Base-by-base conservation (phyloP, 1,139 yeast species). In the Taphrina communis region DNA sequence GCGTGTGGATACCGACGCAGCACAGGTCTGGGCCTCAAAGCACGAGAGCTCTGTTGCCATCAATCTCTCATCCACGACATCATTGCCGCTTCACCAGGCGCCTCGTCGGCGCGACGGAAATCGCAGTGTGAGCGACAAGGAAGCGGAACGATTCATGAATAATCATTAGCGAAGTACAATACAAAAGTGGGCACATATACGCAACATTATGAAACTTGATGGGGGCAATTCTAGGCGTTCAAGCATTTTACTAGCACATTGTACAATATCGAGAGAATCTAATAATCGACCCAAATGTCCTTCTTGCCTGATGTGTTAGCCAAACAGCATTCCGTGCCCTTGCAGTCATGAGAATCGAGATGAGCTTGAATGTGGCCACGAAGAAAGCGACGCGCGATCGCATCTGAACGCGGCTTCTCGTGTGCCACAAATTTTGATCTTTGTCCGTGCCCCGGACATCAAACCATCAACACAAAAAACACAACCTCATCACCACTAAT, bases 1-100 rank as follows among this genome's bases (percentile, higher is more conserved):
- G 17, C 42, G 67, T 7, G 67, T 63, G 12, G 67, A 63, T 19
- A 46, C 61, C 4, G 67, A 63, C 21, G 59, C 67, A 3, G 61
- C 53, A 7, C 67, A 63, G 48, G 53, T 55, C 11, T 56, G 53
- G 36, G 67, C 67, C 17, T 41, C 51, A 11, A 63, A 56, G 19
- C 61, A 56, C 44, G 67, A 63, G 36, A 46, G 55, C 39, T 55
- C 55, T n/a, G 53, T 39, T 1, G 52, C 62, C 48, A 58, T 58
- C 51, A 58, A 38, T 7, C 62, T 39, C 31, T 36, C 62, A 1
- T 58, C 62, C 17, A 58, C 53, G 11, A 44, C 62, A 17, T 58
- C 62, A 1, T 41, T 58, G 53, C 62, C 62, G 31, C 44, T 58
- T 9, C 25, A 53, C n/a, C 35, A 59, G 25, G 42, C 61, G 35